Base-by-base conservation (phyloP, 2,329 filamentous ascomycete genomes). In the Colletotrichum sp. region DNA sequence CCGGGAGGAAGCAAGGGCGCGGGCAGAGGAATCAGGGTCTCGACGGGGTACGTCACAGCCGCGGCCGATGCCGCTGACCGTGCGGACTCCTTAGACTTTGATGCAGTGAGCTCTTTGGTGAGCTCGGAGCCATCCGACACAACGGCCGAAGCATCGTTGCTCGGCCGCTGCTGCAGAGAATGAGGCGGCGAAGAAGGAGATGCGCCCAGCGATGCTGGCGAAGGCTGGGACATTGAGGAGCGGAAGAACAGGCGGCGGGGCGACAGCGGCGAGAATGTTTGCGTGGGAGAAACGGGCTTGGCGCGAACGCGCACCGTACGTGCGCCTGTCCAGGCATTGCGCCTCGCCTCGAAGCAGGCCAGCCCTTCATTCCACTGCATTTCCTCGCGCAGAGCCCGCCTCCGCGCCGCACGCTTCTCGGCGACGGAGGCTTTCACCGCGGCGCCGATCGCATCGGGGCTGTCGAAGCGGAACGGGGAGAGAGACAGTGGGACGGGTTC, bases 311-410 rank as follows among this genome's bases (percentile, higher is more conserved):
- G 88, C 43, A 89, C 89, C 13, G 86, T 88, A 76, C 89, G 90
- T 36, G 95, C 96, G 36, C 94, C 93, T 1, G 95, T 96, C 96
- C 96, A 98, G 8, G 91, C 92, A 83, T 98, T 92, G 63, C 96
- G 90, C 72, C 94, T 88, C 34, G 92, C 90, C 73, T 92, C 90
- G 83, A 95, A 98, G 81, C 93, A 93, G n/a, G 92, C 90, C 70
- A 98, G 82, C 0, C 96, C 96, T 47, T 93, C 87, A 79, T 98
- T 98, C 92, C 94, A 97, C 34, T 86, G 82, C 84, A 92, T 89
- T 84, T 94, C 93, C 70, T 91, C 90, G 75, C 90, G 88, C 64
- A 90, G 80, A 63, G 87, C 89, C 77, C 87, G 89, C 69, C 91
- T 87, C 55, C 90, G 87, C 75, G 87, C 89, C 43, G 90, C 86